Percentiles rank a stretch among this genome's conserved stretches.
phyloP scores from a whole-genome alignment of 2,329 filamentous ascomycete genomes.

The Aureobasidium sp. region DNA sequence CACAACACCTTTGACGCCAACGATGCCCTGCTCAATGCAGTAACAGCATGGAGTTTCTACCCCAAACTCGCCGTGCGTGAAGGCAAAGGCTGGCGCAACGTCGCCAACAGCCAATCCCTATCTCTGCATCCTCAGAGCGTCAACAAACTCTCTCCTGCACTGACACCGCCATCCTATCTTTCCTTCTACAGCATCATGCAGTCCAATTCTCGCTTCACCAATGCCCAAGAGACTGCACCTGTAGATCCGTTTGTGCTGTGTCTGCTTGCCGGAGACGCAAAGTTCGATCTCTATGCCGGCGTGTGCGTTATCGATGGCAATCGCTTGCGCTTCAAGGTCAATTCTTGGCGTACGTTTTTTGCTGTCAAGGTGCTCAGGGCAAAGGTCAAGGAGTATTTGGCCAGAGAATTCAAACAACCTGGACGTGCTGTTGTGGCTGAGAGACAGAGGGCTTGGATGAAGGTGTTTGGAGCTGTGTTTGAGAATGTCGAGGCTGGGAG shows the following conservation, averaged over 20 bases:
- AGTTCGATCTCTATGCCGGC: constrained; percentile 84
- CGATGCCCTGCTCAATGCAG: constrained; percentile 67
- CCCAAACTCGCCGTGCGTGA: constrained; percentile 83
- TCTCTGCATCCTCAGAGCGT: constrained; percentile 82
- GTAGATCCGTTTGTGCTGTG: constrained; percentile 69
- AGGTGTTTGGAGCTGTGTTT: constrained; percentile 26
- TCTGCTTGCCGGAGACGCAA: constrained; percentile 78
- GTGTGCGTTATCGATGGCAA: constrained; percentile 83
- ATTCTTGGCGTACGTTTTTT: constrained; percentile 84
- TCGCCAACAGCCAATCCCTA: constrained; percentile 86
- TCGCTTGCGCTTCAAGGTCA: constrained; percentile 70
- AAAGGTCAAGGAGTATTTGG: constrained; percentile 67
- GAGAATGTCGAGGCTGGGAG: constrained; percentile 8
- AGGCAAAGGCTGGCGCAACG: constrained; percentile 79
- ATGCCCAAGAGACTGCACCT: constrained; percentile 70
- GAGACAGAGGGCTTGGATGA: constrained; percentile 37
- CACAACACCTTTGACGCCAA: constrained; percentile 72
- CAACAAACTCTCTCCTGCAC: constrained; percentile 51
- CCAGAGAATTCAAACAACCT: constrained; percentile 55
- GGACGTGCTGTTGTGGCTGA: constrained; percentile 29
- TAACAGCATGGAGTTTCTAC: constrained; percentile 92
- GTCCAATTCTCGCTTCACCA: constrained; percentile 70
- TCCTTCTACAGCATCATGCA: constrained; percentile 99
- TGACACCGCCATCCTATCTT: constrained; percentile 61
- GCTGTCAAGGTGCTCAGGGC: constrained; percentile 74